Percentiles rank a stretch among this genome's conserved stretches.
Evolutionary conservation across 2,329 filamentous ascomycete species (phyloP).

Genomic region (Colletotrichum paranaense): DNA sequence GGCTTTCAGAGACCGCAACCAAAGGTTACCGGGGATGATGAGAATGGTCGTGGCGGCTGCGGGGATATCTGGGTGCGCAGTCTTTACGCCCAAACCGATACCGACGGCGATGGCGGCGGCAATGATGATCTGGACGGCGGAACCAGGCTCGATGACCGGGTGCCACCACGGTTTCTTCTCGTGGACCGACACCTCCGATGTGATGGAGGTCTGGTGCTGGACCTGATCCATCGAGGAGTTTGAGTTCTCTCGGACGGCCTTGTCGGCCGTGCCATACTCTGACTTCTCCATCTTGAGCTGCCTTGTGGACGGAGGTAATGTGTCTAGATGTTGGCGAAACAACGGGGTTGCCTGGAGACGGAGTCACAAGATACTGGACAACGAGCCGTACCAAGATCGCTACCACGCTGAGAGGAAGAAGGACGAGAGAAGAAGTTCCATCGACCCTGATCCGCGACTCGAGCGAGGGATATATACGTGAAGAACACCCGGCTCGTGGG

Average conservation of each 20-base stretch:
- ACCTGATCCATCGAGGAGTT: slow-evolving; percentile 36
- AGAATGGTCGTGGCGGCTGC: slow-evolving; percentile 53
- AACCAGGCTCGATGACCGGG: slow-evolving; percentile 53
- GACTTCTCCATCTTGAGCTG: slow-evolving; percentile 31
- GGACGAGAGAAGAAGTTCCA: neutral
- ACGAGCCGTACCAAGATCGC: slow-evolving; percentile 4
- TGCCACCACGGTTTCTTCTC: slow-evolving; percentile 49
- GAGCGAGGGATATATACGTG: slow-evolving; percentile 24
- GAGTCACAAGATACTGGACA: neutral
- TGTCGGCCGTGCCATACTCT: slow-evolving; percentile 29
- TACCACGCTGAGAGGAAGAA: slow-evolving; percentile 8
- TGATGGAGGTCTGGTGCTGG: slow-evolving; percentile 22
- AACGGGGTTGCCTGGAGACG: neutral
- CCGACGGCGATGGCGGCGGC: slow-evolving; percentile 60
- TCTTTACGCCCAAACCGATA: slow-evolving; percentile 59
- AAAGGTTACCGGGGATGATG: slow-evolving; percentile 61
- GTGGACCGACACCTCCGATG: slow-evolving; percentile 27
- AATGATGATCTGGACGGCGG: slow-evolving; percentile 60
- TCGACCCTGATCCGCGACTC: neutral
- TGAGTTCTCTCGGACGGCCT: slow-evolving; percentile 36
- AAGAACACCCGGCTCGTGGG: slow-evolving; percentile 2
- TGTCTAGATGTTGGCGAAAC: neutral
- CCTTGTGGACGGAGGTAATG: neutral
- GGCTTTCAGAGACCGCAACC: slow-evolving; percentile 60
- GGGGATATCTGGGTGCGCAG: slow-evolving; percentile 54